Evolutionary conservation across 495 filamentous ascomycete genomes (phyloP), one percentile per base, ranked within the genome.

Genomic region (Xylaria flabelliformis): DNA sequence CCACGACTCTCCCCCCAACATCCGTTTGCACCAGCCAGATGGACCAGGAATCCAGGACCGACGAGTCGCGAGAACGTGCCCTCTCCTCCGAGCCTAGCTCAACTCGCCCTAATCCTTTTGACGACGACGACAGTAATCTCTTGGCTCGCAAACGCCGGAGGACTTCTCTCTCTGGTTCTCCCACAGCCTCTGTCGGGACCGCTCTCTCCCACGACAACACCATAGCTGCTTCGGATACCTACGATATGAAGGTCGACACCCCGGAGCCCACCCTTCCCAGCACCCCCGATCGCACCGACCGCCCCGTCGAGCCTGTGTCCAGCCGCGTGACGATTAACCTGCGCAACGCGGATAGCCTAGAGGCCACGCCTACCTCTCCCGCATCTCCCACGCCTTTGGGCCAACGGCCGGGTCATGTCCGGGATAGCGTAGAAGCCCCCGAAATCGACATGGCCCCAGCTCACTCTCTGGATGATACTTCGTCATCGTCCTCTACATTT

Each of bases 41-140:
- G 87, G 86, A 86, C 83, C 82, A 82, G 78, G 81, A 83, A 78
- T 77, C 84, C 80, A 80, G 77, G 74, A 73, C 79, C 73, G 80
- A 85, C 82, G 83, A 85, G 77, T 80, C 82, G 79, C 83, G 81
- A 84, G 85, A 88, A 82, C 85, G 86, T 82, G 85, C 86, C 72
- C 80, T 83, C 80, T 89, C 87, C 75, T 88, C 86, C 76, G 87
- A 89, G 83, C 85, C 86, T 80, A 84, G 85, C 83, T 87, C 87
- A 76, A 85, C 84, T 75, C 85, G 86, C 67, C 83, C 84, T 50
- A 88, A 89, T 68, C 87, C 86, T 42, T 89, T 88, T 76, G 84
- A 86, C 81, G 83, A 85, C 79, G 79, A 80, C 76, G 85, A 86
- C 62, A 71, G 69, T 32, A 71, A 50, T 64, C 46, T 42, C n/a